Evolutionary conservation across 2,329 filamentous ascomycete species (phyloP).

Genomic region (Arachnopeziza araneosa): DNA sequence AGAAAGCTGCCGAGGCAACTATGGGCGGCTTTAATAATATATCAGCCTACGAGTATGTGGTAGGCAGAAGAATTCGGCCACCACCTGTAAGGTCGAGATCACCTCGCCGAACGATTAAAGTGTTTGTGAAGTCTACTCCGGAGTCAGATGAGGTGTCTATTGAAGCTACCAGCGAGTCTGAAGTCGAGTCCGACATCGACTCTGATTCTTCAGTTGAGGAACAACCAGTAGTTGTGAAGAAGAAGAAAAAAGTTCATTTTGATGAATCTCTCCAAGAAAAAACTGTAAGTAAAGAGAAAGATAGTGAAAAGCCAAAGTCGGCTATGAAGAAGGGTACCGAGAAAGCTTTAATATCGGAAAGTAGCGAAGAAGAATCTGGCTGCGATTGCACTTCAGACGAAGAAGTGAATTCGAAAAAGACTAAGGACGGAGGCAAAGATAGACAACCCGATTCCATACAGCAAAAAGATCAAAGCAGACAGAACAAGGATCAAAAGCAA

Average conservation of each 20-base stretch:
- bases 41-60: not conserved
- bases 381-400: not conserved
- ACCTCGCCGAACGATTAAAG: not conserved
- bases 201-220: not conserved
- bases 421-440: not conserved
- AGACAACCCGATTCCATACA: too few species aligned
- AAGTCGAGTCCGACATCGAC: not conserved
- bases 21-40: not conserved
- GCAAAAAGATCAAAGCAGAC: too few species aligned
- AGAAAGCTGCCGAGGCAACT: not conserved
- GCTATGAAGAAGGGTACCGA: not conserved
- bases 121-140: not conserved
- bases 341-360: not conserved
- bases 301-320: not conserved
- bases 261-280: not conserved
- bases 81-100: not conserved
- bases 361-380: not conserved
- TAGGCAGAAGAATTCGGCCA: not conserved
- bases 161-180: not conserved
- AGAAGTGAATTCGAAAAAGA: not conserved
- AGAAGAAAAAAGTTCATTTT: slow-evolving; percentile 2
- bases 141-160: not conserved
- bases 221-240: not conserved
- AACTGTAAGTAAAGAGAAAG: not conserved
- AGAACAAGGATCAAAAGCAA: too few species aligned